phyloP scores from a whole-genome alignment of 345 rosid species.

The Adansonia digitata region DNA sequence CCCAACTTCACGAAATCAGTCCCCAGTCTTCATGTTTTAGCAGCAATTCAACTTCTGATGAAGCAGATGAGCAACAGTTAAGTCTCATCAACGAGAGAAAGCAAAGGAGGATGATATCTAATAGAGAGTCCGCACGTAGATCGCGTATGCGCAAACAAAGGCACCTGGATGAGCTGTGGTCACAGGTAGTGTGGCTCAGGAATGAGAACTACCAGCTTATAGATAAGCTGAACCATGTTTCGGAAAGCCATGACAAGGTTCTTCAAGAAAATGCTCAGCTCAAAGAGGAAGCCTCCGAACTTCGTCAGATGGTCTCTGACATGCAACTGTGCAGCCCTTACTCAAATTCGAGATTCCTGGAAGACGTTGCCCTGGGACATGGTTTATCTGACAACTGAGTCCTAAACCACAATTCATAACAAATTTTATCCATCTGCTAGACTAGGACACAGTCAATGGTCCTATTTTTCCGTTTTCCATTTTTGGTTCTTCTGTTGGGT shows the following conservation, averaged over 20 bases:
- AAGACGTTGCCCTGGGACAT: slow-evolving; percentile 33
- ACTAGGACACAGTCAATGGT: slow-evolving; percentile 15
- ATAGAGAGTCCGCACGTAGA: slow-evolving; percentile 86
- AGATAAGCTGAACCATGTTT: slow-evolving; percentile 62
- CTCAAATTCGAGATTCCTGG: slow-evolving; percentile 42
- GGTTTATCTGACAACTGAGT: slow-evolving; percentile 31
- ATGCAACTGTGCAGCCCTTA: slow-evolving; percentile 57
- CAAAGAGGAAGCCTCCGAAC: slow-evolving; percentile 60
- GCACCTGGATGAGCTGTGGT: slow-evolving; percentile 91
- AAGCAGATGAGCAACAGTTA: slow-evolving; percentile 62
- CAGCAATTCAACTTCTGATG: slow-evolving; percentile 77
- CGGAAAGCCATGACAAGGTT: slow-evolving; percentile 52
- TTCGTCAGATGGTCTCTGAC: slow-evolving; percentile 55
- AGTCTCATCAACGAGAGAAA: slow-evolving; percentile 72
- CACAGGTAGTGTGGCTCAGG: slow-evolving; percentile 82
- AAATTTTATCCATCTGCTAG: slow-evolving; percentile 29
- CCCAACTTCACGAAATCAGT: slow-evolving; percentile 32
- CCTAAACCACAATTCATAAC: slow-evolving; percentile 7
- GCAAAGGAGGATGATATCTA: slow-evolving; percentile 92
- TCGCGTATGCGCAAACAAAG: slow-evolving; percentile 97
- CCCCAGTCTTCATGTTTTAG: slow-evolving; percentile 45
- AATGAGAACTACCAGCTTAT: slow-evolving; percentile 77
- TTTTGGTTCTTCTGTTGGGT: slow-evolving; percentile 14
- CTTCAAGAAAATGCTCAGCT: slow-evolving; percentile 66
- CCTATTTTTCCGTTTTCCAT: neutral